phyloP scores from a whole-genome alignment of 2,329 filamentous ascomycete genomes.

The Penicillium brasilianum region DNA sequence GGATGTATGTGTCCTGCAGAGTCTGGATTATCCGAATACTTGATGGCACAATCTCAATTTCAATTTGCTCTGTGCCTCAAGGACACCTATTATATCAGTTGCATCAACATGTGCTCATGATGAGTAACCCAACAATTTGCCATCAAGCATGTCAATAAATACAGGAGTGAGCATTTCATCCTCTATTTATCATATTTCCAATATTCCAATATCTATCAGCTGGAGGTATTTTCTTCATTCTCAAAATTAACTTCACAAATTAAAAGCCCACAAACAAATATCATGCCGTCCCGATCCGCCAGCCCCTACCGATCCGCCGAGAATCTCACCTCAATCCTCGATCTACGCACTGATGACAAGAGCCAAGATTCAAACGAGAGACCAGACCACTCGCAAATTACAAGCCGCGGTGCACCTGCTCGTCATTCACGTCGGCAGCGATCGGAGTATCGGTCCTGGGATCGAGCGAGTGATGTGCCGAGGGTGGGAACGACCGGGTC shows the following conservation, averaged over 20 bases:
- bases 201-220: too few relatives aligned
- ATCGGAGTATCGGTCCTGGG: slow-evolving; percentile 22
- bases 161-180: not conserved
- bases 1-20: too few relatives aligned
- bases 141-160: slow-evolving; percentile 3
- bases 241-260: not conserved
- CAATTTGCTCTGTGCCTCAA: not conserved
- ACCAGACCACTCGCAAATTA: slow-evolving; percentile 12
- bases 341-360: slow-evolving; percentile 5
- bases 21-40: too few relatives aligned
- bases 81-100: not conserved
- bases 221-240: too few relatives aligned
- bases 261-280: not conserved
- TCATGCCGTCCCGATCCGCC: slow-evolving; percentile 21
- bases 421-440: slow-evolving; percentile 17
- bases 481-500: slow-evolving; percentile 20
- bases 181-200: not conserved
- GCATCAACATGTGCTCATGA: slow-evolving; percentile 21
- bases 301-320: slow-evolving; percentile 15
- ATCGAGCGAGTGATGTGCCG: slow-evolving; percentile 23
- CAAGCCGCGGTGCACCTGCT: slow-evolving; percentile 17
- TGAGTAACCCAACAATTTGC: slow-evolving; percentile 16
- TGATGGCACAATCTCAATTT: not conserved
- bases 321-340: slow-evolving; percentile 14
- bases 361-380: slow-evolving; percentile 3